Base-by-base conservation (phyloP, 2,329 filamentous ascomycete genomes). In the Stachybotrys chlorohalonatus region DNA sequence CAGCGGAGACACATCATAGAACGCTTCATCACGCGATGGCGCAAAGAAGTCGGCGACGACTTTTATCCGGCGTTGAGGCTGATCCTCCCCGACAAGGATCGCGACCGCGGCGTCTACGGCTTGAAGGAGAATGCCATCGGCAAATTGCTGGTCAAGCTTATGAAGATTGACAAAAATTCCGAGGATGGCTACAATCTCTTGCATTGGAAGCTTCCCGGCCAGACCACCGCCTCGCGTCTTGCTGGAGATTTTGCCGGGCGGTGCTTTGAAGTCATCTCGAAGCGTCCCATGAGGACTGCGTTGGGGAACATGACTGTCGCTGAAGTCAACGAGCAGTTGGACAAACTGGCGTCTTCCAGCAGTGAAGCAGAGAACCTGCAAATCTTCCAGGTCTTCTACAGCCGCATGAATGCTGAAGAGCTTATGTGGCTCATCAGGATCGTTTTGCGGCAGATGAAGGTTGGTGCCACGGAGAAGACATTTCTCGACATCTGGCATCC, bases 391-490 rank as follows among this genome's bases (percentile, higher is more conserved):
- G 80, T 84, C 5, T 95, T 97, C 66, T 97, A 97, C 70, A 81
- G 85, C 49, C 81, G 83, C 30, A 97, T 97, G 94, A 95, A 95
- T 62, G 82, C 94, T 0, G 89, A 95, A 59, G 94, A 99, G 72
- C 74, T 99, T 60, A 86, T 89, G 74, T 99, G 94, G 94, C 76
- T 97, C 54, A 90, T 99, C 58, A 87, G 93, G 13, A 96, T 99
- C 63, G 87, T 99, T 50, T 76, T 97, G 31, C 89, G 89, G 57
- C 89, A 85, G 62, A 84, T 86, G 81, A 84, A 81, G 63, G 75
- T 86, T 3, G 83, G 83, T 13, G 91, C 92, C 11, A 92, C 90
- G 0, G 92, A 96, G 70, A 90, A 87, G 71, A 96, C 92, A 0
- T 82, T 97, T 55, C 81, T 99, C 54, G 82, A 93, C 63, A 71